These are phyloP conservation scores for Trichoderma sp. DNA, from an alignment of 2,329 filamentous ascomycete species.

Conservation along the genomic window DNA sequence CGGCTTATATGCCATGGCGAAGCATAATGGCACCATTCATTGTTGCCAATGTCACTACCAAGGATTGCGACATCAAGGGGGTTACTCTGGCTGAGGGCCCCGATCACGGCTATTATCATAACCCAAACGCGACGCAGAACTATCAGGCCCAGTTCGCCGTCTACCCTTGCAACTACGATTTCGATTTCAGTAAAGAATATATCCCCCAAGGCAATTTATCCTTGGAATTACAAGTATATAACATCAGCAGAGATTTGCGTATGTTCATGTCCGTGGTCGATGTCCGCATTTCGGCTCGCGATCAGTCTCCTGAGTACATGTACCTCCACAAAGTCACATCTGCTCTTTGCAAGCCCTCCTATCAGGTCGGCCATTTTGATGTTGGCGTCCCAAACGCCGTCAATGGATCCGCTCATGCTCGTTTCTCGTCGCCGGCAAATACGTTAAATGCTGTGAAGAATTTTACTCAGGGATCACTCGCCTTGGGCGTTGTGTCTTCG, in stretches of 20 bases:
- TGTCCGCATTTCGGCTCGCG: neutral
- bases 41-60: slow-evolving; percentile 28
- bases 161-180: slow-evolving; percentile 33
- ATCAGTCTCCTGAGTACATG: neutral
- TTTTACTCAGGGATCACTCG: neutral
- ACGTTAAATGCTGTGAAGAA: neutral
- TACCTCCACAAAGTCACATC: slow-evolving; percentile 26
- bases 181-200: slow-evolving; percentile 27
- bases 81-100: slow-evolving; percentile 29
- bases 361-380: slow-evolving; percentile 6
- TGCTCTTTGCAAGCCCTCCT: slow-evolving; percentile 15
- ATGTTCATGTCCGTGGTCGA: slow-evolving; percentile 9
- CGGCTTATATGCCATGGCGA: slow-evolving; percentile 26
- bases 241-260: neutral
- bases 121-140: slow-evolving; percentile 31
- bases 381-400: slow-evolving; percentile 25
- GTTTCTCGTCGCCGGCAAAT: slow-evolving; percentile 21
- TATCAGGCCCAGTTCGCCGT: slow-evolving; percentile 29
- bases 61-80: slow-evolving; percentile 30
- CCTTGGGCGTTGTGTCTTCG: neutral
- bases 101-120: slow-evolving; percentile 29
- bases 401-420: slow-evolving; percentile 27
- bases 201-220: slow-evolving; percentile 17
- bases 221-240: neutral
- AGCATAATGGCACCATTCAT: slow-evolving; percentile 29